These are phyloP conservation scores for Candida tibetensis DNA, from an alignment of 805 yeast species.

Conservation along the genomic window DNA sequence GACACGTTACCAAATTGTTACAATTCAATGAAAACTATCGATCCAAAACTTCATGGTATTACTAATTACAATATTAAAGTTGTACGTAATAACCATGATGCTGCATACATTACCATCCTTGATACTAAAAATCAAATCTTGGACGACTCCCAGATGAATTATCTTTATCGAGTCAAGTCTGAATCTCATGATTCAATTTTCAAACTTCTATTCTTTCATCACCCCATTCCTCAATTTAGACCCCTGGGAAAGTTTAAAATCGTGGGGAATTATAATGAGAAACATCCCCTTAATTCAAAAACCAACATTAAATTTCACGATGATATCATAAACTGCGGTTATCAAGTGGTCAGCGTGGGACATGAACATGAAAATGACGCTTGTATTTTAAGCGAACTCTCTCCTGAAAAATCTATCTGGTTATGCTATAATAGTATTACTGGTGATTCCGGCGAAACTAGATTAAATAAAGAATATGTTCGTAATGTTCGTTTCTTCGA, in stretches of 20 bases:
- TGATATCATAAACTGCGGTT: constrained; percentile 35
- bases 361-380: constrained; percentile 46
- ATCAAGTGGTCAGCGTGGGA: constrained; percentile 38
- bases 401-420: constrained; percentile 24
- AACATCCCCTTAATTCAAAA: constrained; percentile 29
- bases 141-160: constrained; percentile 33
- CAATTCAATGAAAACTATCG: constrained; percentile 20
- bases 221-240: constrained; percentile 42
- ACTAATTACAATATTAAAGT: constrained; percentile 36
- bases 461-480: constrained; percentile 21
- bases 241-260: constrained; percentile 38
- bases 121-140: constrained; percentile 31
- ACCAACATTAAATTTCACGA: constrained; percentile 29
- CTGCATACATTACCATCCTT: constrained; percentile 32
- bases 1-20: constrained; percentile 36
- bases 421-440: constrained; percentile 39
- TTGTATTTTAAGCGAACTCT: constrained; percentile 27
- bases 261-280: constrained; percentile 39
- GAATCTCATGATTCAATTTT: constrained; percentile 9
- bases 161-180: constrained; percentile 26
- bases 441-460: constrained; percentile 36
- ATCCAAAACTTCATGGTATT: constrained; percentile 28
- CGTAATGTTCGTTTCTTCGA: constrained; percentile 37
- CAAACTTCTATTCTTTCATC: constrained; percentile 38
- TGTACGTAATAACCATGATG: constrained; percentile 9